Conservation (phyloP, 768 basidiomycete species). For the Lepiota subincarnata region DNA sequence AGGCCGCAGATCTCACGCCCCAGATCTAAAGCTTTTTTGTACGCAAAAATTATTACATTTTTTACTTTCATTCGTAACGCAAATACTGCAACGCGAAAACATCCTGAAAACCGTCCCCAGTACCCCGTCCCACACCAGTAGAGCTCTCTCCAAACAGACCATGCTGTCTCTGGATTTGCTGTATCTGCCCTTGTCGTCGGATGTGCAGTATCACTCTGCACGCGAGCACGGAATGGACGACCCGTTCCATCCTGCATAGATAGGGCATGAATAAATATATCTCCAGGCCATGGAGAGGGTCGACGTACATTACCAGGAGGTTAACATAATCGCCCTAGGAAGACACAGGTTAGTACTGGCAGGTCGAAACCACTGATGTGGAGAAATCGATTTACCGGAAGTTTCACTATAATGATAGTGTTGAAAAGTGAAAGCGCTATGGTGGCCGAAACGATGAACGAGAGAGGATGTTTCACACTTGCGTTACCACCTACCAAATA, state of each 20-base stretch:
- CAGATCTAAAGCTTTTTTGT: no score
- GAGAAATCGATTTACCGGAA: conserved; percentile 2
- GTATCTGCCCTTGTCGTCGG: conserved; percentile 5
- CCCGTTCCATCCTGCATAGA: conserved; percentile 9
- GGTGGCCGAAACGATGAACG: not conserved
- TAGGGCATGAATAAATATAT: not conserved
- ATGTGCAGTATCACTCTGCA: conserved; percentile 12
- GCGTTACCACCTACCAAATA: conserved; percentile 2
- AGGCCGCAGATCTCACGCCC: no score
- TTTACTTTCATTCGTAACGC: no score
- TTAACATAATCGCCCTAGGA: conserved; percentile 7
- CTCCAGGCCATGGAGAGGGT: no score
- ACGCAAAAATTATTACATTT: no score
- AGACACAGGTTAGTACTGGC: no score
- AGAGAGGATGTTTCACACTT: not conserved
- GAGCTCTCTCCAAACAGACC: not conserved
- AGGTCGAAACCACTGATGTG: not conserved
- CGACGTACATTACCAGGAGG: conserved; percentile 9
- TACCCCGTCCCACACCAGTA: not conserved
- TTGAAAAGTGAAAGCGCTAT: conserved; percentile 9
- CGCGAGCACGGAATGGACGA: conserved; percentile 8
- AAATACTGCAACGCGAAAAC: no score
- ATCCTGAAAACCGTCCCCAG: no score
- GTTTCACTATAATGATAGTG: conserved; percentile 7
- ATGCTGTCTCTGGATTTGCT: not conserved